Evolutionary conservation across 2,329 filamentous ascomycete species (phyloP).

Genomic region (Macrophomina pseudophaseolina): DNA sequence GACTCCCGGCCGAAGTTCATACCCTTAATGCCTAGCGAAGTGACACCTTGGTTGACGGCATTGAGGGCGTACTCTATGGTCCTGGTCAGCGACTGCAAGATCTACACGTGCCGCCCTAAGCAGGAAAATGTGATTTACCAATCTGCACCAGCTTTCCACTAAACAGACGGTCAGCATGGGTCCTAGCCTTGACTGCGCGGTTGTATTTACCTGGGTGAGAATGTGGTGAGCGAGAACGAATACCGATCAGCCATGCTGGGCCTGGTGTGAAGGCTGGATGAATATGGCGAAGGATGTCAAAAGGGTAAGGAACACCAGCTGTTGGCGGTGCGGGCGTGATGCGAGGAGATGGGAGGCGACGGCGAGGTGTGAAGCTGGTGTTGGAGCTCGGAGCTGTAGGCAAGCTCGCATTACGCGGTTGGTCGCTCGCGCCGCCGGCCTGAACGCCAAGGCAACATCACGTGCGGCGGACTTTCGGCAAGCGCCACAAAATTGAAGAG

Average conservation of each 20-base stretch:
- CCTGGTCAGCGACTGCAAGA: conserved; percentile 32
- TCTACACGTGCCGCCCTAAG: not conserved
- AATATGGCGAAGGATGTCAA: conserved; percentile 9
- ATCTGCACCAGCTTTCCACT: conserved; percentile 99
- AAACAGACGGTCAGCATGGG: conserved; percentile 51
- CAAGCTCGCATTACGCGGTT: conserved; percentile 35
- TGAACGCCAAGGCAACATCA: conserved; percentile 14
- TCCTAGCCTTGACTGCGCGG: conserved; percentile 34
- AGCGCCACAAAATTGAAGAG: conserved; percentile 25
- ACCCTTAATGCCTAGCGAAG: conserved; percentile 98
- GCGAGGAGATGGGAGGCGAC: conserved; percentile 14
- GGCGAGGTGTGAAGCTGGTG: conserved; percentile 29
- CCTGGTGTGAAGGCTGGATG: conserved; percentile 29
- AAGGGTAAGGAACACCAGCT: conserved; percentile 12
- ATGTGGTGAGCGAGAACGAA: conserved; percentile 98
- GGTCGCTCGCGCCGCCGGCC: conserved; percentile 24
- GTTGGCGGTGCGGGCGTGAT: conserved; percentile 22
- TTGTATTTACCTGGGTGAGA: conserved; percentile 88
- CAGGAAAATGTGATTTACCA: conserved; percentile 59
- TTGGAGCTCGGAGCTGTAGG: conserved; percentile 38
- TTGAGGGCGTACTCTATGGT: conserved; percentile 93
- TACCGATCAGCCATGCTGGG: conserved; percentile 92
- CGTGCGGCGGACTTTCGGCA: conserved; percentile 20
- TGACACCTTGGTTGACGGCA: conserved; percentile 98
- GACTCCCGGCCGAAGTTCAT: conserved; percentile 30